Base-by-base conservation (phyloP, 371 early-diverging fungal genomes). In the Apophysomyces ossiformis region DNA sequence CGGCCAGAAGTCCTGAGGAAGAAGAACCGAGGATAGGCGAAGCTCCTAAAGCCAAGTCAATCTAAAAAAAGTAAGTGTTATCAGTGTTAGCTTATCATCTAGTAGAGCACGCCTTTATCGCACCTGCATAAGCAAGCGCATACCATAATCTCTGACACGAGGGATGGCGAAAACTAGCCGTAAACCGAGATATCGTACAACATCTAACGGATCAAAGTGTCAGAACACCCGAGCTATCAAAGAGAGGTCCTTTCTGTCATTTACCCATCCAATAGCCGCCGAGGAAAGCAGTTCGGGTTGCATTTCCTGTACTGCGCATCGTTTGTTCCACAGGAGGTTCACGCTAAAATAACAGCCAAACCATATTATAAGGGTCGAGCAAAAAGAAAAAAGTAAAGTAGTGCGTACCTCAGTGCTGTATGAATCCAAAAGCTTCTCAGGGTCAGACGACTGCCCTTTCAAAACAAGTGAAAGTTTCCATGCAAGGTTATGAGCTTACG, bases 381-480 rank as follows among this genome's bases (percentile, higher is more conserved):
- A 0, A n/a, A n/a, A 47, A 15, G 12, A 18, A 43, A 2, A 21
- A 21, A 21, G 1, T 21, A 21, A 21, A 2, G 32, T 26, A 26
- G 32, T 26, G 32, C 54, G 16, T 72, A 78, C 78, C 63, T 81
- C 82, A 1, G 15, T 18, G 44, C 58, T 54, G 38, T 75, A 81
- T 0, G 78, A 78, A 37, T 81, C 70, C 5, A 81, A 44, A 7
- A 81, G 44, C n/a, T 56, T 50, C 13, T 81, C 79, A 11, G 73
- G 70, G 26, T 76, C 63, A 13, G 63, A 37, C 4, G 72, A 59
- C 11, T 62, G 35, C 0, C 69, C 70, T 0, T 67, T 71, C 15
- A 81, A 56, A 1, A 75, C 82, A 21, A 70, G 57, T 1, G 82
- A 78, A 35, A 81, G 41, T 36, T 81, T 81, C 82, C 82, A 81